phyloP scores from a whole-genome alignment of 352 stramenopile genomes.

The Globisporangium heterothallicum region DNA sequence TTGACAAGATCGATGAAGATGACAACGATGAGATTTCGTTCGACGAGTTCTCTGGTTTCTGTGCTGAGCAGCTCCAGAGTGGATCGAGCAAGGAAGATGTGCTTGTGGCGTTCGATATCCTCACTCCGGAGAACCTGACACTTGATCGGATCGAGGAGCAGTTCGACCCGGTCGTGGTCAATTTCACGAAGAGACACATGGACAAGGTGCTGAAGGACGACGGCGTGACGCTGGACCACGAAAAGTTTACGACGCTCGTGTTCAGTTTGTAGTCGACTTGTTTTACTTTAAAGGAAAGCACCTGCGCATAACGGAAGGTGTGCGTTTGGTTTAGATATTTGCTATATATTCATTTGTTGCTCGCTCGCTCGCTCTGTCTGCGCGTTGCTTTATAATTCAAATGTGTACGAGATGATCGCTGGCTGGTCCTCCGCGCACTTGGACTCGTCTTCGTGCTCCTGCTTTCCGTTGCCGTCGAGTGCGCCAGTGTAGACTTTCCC shows the following conservation, averaged over 20 bases:
- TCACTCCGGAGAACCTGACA: constrained; percentile 67
- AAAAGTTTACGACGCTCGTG: constrained; percentile 75
- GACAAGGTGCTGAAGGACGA: constrained; percentile 43
- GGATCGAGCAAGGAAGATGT: constrained; percentile 82
- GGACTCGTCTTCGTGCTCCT: constrained; percentile 23
- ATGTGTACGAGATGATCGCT: constrained; percentile 64
- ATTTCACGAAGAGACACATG: constrained; percentile 80
- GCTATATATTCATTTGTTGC: constrained; percentile 1
- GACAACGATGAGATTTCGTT: constrained; percentile 85
- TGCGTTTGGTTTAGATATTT: constrained; percentile 28
- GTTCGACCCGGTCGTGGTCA: constrained; percentile 65
- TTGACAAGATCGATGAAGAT: constrained; percentile 81
- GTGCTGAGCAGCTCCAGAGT: constrained; percentile 84
- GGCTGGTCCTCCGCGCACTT: constrained; percentile 24
- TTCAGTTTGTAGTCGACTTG: constrained; percentile 61
- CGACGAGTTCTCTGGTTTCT: constrained; percentile 82
- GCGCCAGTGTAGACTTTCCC: constrained; percentile 19
- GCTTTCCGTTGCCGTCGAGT: constrained; percentile 24
- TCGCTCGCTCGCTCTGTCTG: background rate
- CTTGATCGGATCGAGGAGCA: constrained; percentile 76
- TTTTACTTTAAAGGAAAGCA: constrained; percentile 8
- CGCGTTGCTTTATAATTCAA: constrained; percentile 41
- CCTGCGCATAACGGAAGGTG: constrained; percentile 8
- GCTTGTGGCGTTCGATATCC: constrained; percentile 71
- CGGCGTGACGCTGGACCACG: constrained; percentile 55